phyloP scores from a whole-genome alignment of 495 filamentous ascomycete genomes.

The Penicillium odoratum region DNA sequence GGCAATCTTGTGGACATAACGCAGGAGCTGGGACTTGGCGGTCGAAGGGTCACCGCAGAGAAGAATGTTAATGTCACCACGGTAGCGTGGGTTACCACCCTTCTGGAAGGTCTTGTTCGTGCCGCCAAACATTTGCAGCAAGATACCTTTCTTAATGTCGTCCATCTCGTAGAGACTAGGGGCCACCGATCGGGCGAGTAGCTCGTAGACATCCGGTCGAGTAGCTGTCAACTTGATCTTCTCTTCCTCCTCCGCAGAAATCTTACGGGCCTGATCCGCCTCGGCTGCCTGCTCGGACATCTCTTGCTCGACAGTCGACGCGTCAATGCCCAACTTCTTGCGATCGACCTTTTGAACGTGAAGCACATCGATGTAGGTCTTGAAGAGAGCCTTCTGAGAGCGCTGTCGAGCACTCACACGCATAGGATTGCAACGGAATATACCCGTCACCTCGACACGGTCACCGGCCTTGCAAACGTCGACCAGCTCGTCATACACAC shows the following conservation, averaged over 20 bases:
- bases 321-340: constrained; percentile 87
- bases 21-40: constrained; percentile 88
- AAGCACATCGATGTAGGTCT: constrained; percentile 93
- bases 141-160: constrained; percentile 96
- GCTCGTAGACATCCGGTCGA: constrained; percentile 87
- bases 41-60: constrained; percentile 97
- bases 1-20: constrained; percentile 96
- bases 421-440: constrained; percentile 92
- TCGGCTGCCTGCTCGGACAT: constrained; percentile 72
- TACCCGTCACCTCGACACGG: constrained; percentile 91
- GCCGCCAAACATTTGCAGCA: constrained; percentile 94
- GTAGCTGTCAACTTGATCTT: constrained; percentile 82
- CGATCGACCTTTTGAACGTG: constrained; percentile 97
- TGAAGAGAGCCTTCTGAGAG: constrained; percentile 90
- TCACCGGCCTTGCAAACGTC: constrained; percentile 98
- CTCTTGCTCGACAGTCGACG: constrained; percentile 84
- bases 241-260: constrained; percentile 86
- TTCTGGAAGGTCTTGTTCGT: constrained; percentile 99
- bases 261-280: constrained; percentile 77
- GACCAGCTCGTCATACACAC: constrained; percentile 94
- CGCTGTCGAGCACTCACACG: constrained; percentile 93
- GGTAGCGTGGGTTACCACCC: constrained; percentile 90
- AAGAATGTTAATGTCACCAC: constrained; percentile 96
- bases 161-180: constrained; percentile 98
- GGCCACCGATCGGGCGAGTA: constrained; percentile 87